Percentiles rank a stretch among this genome's conserved stretches.
phyloP scores from a whole-genome alignment of 1,139 yeast species.

The Hemisphaericaspora lyxosophila region DNA sequence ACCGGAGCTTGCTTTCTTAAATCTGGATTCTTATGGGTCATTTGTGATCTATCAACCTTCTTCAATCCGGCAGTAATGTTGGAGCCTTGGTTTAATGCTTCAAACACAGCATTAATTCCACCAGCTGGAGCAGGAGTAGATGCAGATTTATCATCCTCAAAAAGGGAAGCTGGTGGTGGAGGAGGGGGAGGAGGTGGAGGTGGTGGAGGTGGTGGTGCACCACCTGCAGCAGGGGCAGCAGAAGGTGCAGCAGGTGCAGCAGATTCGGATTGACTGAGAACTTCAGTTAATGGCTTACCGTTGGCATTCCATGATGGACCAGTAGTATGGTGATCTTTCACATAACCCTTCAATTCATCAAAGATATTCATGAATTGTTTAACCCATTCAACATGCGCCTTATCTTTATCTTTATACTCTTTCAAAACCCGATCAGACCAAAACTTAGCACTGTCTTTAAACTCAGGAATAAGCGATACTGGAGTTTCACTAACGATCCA shows the following conservation, averaged over 20 bases:
- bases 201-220: slow-evolving; percentile 76
- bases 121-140: slow-evolving; percentile 32
- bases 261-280: slow-evolving; percentile 19
- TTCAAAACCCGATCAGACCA: slow-evolving; percentile 90
- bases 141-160: slow-evolving; percentile 45
- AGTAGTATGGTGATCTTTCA: slow-evolving; percentile 72
- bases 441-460: slow-evolving; percentile 88
- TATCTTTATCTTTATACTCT: slow-evolving; percentile 72
- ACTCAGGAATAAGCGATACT: slow-evolving; percentile 72
- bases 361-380: slow-evolving; percentile 60
- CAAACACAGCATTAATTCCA: slow-evolving; percentile 85
- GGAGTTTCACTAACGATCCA: slow-evolving; percentile 84
- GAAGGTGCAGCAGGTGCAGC: slow-evolving; percentile 22
- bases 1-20: slow-evolving; percentile 62
- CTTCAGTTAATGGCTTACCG: slow-evolving; percentile 48
- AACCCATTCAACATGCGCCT: slow-evolving; percentile 77
- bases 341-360: slow-evolving; percentile 68
- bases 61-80: slow-evolving; percentile 79
- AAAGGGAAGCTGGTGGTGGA: slow-evolving; percentile 74
- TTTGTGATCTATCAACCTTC: slow-evolving; percentile 89
- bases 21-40: slow-evolving; percentile 92
- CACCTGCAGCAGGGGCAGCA: slow-evolving; percentile 20
- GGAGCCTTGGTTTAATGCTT: slow-evolving; percentile 86
- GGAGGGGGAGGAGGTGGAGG: slow-evolving; percentile 63
- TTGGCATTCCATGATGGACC: slow-evolving; percentile 77